Conservation (phyloP, 1,284 basidiomycete species). For the Hemileia vastatrix region DNA sequence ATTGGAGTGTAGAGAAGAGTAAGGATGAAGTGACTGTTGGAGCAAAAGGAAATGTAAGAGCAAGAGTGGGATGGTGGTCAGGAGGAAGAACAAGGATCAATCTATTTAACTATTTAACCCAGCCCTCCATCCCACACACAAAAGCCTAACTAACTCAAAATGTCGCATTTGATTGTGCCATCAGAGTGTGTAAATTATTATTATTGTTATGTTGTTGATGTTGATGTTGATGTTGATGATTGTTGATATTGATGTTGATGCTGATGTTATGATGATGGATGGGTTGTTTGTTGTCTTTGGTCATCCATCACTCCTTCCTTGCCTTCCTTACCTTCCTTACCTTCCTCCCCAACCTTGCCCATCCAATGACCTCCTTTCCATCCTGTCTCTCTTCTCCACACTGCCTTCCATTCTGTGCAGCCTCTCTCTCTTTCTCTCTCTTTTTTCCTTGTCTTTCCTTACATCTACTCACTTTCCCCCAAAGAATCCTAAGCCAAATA, state of each 20-base stretch:
- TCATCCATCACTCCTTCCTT: not conserved
- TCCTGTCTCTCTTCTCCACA: conserved; percentile 29
- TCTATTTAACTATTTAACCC: no score
- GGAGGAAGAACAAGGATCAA: no score
- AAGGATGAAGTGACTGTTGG: no score
- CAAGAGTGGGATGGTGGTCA: no score
- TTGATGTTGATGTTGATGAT: not conserved
- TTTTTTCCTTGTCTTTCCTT: no score
- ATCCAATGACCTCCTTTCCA: no score
- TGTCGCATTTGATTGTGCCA: conserved; percentile 12
- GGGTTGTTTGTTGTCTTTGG: conserved; percentile 13
- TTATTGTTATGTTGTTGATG: not conserved
- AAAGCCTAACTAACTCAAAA: conserved; percentile 21
- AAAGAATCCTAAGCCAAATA: no score
- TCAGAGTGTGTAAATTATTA: not conserved
- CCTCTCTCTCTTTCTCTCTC: conserved; percentile 44
- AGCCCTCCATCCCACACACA: conserved; percentile 17
- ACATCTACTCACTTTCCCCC: no score
- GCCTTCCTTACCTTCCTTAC: conserved; percentile 5
- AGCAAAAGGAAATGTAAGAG: no score
- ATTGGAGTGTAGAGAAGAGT: conserved; percentile 35
- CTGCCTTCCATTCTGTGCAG: conserved; percentile 44
- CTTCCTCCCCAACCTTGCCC: conserved; percentile 20
- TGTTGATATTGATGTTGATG: conserved; percentile 8
- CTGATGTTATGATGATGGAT: not conserved